Evolutionary conservation across 2,329 filamentous ascomycete species (phyloP).

Genomic region (Shiraia bambusicola): DNA sequence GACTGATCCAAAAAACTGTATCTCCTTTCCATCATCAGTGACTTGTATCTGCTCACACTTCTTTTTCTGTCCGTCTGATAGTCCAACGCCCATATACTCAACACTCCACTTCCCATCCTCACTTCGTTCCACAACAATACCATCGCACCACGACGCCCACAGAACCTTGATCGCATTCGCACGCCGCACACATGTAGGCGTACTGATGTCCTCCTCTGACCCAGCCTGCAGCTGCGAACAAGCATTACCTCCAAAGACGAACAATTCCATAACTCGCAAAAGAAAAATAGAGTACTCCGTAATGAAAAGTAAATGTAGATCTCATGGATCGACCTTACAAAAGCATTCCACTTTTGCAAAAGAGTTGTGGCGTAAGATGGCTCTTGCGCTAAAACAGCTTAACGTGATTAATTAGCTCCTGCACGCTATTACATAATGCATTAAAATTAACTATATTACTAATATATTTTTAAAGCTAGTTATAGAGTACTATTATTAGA

Average conservation of each 20-base stretch:
- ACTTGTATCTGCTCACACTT: background rate
- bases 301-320: too few relatives aligned
- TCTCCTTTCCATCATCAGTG: background rate
- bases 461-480: too few relatives aligned
- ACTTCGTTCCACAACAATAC: slow-evolving; percentile 9
- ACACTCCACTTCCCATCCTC: slow-evolving; percentile 1
- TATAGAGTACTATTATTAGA: too few relatives aligned
- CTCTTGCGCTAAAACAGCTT: too few relatives aligned
- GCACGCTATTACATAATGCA: too few relatives aligned
- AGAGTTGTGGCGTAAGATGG: too few relatives aligned
- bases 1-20: slow-evolving; percentile 20
- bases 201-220: too few relatives aligned
- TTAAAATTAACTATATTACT: too few relatives aligned
- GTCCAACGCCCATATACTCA: slow-evolving; percentile 23
- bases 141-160: slow-evolving; percentile 40
- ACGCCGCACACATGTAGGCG: too few relatives aligned
- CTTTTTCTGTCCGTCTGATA: slow-evolving; percentile 12
- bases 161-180: slow-evolving; percentile 16
- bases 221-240: too few relatives aligned
- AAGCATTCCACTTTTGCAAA: background rate
- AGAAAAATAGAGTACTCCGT: background rate
- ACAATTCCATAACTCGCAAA: background rate
- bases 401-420: too few relatives aligned
- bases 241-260: background rate
- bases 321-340: background rate